Base-by-base conservation (phyloP, 1,284 basidiomycete genomes). In the Ustilago bromivora region DNA sequence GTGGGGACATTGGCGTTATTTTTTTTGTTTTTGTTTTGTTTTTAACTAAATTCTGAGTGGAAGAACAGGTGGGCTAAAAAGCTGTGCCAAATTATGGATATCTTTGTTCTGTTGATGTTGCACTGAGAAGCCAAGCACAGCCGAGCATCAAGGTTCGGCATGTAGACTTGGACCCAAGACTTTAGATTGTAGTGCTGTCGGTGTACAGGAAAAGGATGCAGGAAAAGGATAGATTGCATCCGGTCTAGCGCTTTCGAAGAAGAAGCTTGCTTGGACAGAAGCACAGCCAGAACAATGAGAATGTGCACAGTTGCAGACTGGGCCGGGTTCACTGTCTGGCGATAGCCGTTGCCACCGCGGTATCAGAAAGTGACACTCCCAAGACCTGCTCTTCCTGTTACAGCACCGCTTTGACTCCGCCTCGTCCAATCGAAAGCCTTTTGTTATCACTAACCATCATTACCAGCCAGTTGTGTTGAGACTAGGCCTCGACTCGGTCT, bases 1-100 rank as follows among this genome's bases (percentile, higher is more conserved):
- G n/a, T 41, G 19, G 28, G 57, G 17, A 47, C 23, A 49, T 66
- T 66, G 64, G 56, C 58, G 64, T 66, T 60, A 60, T 60, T 56
- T 23, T 15, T 17, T n/a, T 35, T 56, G 43, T 13, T 12, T 23
- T 19, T 47, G 38, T 11, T 5, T 40, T 40, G 10, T 40, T 40
- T 40, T 28, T 28, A 28, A 28, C 23, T 28, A 40, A 40, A 40
- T 5, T 40, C 15, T 17, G 15, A 3, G 38, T 15, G 34, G 19
- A 41, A 58, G 35, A 32, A 52, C 36, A 65, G 46, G 58, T 15
- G 17, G 6, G 9, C 35, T 36, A 36, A 31, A 54, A 54, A 51
- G 49, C 49, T 51, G 49, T 51, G 49, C 49, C 28, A 13, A 19
- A 32, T 31, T 51, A 8, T 28, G 23, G 23, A 28, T 28, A 28